Evolutionary conservation across 192 early-diverging fungal species (phyloP).

Genomic region (Backusella morwellensis): DNA sequence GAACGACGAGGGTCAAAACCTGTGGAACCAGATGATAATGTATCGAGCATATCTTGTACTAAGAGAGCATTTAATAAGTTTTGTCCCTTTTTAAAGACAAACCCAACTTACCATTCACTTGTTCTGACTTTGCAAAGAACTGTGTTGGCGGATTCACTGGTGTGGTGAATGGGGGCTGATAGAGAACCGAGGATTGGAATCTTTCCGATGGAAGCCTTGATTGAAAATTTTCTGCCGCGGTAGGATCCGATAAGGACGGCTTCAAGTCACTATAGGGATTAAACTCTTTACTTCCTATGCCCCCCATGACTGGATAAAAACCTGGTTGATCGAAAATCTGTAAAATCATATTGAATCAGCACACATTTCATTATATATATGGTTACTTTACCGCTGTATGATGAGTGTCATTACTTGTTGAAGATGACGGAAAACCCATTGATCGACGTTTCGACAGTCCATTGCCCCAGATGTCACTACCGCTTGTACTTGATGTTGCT

Average conservation of each 20-base stretch:
- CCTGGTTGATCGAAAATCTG: slow-evolving; percentile 1
- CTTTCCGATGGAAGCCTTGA: background rate
- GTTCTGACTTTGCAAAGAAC: background rate
- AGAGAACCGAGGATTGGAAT: background rate
- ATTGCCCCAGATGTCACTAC: slow-evolving; percentile 1
- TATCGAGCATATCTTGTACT: slow-evolving; percentile 12
- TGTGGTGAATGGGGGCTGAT: background rate
- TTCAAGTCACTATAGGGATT: slow-evolving; percentile 1
- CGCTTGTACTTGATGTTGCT: background rate
- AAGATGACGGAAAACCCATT: background rate
- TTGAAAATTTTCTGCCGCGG: background rate
- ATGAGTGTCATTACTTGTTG: background rate
- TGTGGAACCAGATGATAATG: background rate
- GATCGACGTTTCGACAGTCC: background rate
- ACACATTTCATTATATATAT: background rate
- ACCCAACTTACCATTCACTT: background rate
- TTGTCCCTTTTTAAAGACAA: too few relatives aligned
- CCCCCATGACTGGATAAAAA: slow-evolving; percentile 4
- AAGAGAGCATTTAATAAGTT: background rate
- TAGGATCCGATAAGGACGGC: background rate
- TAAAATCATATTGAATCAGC: too few relatives aligned
- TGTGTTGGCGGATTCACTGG: background rate
- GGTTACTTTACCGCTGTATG: background rate
- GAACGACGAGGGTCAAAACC: slow-evolving; percentile 7
- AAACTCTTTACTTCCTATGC: background rate